phyloP scores from a whole-genome alignment of 2,329 filamentous ascomycete genomes.

The Fusarium bactridioides region DNA sequence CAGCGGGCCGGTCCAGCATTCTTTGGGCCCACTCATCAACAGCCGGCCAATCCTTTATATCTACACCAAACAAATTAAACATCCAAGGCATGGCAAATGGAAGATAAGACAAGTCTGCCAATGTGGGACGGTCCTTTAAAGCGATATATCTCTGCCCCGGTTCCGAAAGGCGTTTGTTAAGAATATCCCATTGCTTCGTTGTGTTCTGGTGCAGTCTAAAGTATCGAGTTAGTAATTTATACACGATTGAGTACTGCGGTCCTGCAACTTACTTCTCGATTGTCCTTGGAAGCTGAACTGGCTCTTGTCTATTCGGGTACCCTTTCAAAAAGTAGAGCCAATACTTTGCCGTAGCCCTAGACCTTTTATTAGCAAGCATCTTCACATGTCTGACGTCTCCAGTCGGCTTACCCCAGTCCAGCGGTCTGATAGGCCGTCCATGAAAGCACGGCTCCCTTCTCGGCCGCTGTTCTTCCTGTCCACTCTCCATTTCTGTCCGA shows the following conservation, averaged over 20 bases:
- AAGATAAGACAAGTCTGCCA: background rate
- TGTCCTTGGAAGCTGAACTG: background rate
- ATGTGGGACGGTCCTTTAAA: background rate
- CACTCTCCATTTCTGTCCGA: background rate
- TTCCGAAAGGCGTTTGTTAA: background rate
- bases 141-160: background rate
- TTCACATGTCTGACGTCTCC: fast-evolving
- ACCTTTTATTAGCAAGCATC: background rate
- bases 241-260: background rate
- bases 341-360: background rate
- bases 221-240: background rate
- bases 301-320: background rate
- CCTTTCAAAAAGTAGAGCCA: background rate
- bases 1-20: background rate
- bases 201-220: background rate
- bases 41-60: background rate
- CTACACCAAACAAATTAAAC: background rate
- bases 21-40: background rate
- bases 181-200: background rate
- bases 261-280: background rate
- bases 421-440: background rate
- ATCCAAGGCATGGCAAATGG: background rate
- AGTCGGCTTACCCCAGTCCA: background rate
- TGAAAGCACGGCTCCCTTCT: background rate
- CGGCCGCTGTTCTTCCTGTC: background rate